Base-by-base conservation (phyloP, 345 rosid species). In the Bruguiera sexangula region DNA sequence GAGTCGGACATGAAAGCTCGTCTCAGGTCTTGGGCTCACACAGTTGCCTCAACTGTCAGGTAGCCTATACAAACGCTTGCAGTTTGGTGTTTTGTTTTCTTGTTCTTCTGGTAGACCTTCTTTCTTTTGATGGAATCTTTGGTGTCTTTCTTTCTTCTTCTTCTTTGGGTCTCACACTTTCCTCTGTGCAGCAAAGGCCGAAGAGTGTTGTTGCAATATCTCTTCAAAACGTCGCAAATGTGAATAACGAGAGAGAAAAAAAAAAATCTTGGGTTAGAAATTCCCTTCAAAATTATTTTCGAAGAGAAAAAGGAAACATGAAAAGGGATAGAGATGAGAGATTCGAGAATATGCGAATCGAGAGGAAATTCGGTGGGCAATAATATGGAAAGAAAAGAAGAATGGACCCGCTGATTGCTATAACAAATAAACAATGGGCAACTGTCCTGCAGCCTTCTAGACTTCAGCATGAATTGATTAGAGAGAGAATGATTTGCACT, bases 21-120 rank as follows among this genome's bases (percentile, higher is more conserved):
- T 64, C 85, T 90, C 36, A 84, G 67, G 67, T 80, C 73, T 80
- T 90, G 98, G 97, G 96, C 96, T 67, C 94, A 87, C 56, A 77
- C 87, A 31, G 89, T 91, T 76, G 96, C 96, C 31, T 86, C 91
- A 5, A 66, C 83, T 30, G 84, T 87, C 60, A 76, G 71, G 83
- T 93, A 65, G 53, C 50, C 78, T 11, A 13, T 15, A 13, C 15
- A 34, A 34, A 34, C 37, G 1, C 37, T 34, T 8, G 37, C 37
- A 34, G 37, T 34, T 7, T 34, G 37, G 37, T 34, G 2, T 15
- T 15, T 55, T 48, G 13, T 15, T 56, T 24, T 56, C 26, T 24
- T 56, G 24, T 24, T 11, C 6, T 24, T 24, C 22, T 24, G 7
- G 6, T 24, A 13, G 26, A 21, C 60, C 10, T 3, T 24, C 29